Evolutionary conservation across 176 grass and related monocot species (phyloP), one percentile per base, ranked within the genome.

Genomic region (Musa acuminata): DNA sequence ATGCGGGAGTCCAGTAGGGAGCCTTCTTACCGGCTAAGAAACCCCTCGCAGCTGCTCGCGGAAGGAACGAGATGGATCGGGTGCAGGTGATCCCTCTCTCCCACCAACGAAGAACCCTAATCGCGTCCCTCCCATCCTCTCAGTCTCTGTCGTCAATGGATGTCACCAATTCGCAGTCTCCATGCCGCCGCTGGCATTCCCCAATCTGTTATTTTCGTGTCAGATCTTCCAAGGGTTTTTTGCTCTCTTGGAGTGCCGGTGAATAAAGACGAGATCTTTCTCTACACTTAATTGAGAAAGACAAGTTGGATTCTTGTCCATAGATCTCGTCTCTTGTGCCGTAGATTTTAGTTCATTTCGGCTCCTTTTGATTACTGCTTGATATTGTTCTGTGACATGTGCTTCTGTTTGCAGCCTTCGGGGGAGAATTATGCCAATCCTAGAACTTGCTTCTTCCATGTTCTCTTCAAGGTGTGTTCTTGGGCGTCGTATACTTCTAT

Each of bases 401-500:
- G 17, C n/a, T 60, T 70, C 25, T 70, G 22, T 64, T 62, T 64
- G 48, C 80, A 99, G 95, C 81, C 20, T 62, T 65, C 86, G 50
- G 87, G 75, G 63, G 91, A 99, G 86, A 99, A 99, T 49, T 99
- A 94, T 63, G 86, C 95, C 49, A 99, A 94, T 9, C 95, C 95
- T 1, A 86, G 85, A 43, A 99, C 91, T 9, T 99, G 95, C 82
- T 81, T 94, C 67, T 99, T 99, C 81, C 95, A 99, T 87, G 95
- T 94, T 23, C 75, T 99, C 9, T 99, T 99, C 80, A 99, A 99
- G 95, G 95, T 99, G 78, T 67, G 5, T 1, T 0, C 8, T 74
- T 79, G 3, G 16, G 19, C 21, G 24, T 24, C 48, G 50, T 2
- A 16, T 77, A 50, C 1, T 26, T 25, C 58, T 27, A 9, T 50